Evolutionary conservation across 78 protist genomes (phyloP).

Genomic region (Isochrysis galbana): DNA sequence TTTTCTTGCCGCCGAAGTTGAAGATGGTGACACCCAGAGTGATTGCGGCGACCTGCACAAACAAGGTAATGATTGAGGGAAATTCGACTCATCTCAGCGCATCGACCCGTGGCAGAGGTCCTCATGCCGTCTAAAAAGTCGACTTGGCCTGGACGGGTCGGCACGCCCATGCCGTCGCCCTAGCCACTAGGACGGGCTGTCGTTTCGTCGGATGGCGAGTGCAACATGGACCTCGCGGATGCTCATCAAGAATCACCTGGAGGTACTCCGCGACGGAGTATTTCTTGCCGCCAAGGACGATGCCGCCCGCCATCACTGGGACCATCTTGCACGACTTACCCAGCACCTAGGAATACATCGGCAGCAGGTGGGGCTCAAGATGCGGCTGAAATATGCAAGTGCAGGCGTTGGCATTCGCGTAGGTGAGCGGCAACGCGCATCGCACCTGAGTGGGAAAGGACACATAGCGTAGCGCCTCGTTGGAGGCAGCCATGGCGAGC

Average conservation of each 20-base stretch:
- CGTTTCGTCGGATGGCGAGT: no score
- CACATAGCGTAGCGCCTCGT: constrained; percentile 39
- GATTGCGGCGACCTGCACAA: not conserved
- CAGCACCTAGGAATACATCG: not conserved
- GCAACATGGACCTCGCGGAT: no score
- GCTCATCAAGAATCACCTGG: constrained; percentile 1
- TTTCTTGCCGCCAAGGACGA: not conserved
- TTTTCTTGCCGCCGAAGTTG: constrained; percentile 15
- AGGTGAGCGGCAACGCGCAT: not conserved
- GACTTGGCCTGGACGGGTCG: no score
- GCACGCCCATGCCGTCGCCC: no score
- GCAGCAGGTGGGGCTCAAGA: no score
- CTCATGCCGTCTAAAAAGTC: no score
- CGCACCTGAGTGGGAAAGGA: constrained; percentile 64
- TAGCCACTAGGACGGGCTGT: no score
- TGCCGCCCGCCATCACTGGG: constrained; percentile 51
- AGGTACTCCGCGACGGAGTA: constrained; percentile 36
- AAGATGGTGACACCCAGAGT: not conserved
- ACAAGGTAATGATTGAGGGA: no score
- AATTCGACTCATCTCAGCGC: no score
- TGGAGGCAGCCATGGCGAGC: constrained; percentile 17
- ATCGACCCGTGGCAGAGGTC: no score
- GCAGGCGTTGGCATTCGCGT: not conserved
- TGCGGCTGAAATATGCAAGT: not conserved
- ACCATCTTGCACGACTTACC: constrained; percentile 66